Conservation (phyloP, 306 rosid genomes). For the Adenanthera pavonina region DNA sequence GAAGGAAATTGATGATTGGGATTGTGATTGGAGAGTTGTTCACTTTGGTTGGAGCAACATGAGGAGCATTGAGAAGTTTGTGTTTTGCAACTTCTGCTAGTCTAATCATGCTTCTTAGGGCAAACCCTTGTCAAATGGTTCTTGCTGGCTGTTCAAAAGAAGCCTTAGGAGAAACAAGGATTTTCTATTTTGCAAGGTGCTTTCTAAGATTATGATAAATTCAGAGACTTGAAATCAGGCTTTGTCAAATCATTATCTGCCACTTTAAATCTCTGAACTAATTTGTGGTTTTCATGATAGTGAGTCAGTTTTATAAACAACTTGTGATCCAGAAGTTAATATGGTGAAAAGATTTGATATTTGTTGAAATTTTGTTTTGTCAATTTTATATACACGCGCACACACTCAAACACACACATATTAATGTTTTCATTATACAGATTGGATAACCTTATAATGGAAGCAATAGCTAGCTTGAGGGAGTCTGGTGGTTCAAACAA, state of each 20-base stretch:
- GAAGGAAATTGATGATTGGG: background rate
- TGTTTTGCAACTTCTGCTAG: background rate
- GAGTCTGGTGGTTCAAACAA: conserved; percentile 91
- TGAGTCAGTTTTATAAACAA: background rate
- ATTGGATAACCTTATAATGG: conserved; percentile 86
- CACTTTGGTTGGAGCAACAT: background rate
- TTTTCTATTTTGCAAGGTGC: background rate
- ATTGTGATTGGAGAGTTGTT: background rate
- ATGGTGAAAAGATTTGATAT: conserved; percentile 13
- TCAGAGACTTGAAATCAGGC: background rate
- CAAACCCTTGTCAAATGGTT: background rate
- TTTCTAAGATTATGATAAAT: background rate
- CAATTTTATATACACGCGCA: background rate
- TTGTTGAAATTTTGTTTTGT: conserved; percentile 22
- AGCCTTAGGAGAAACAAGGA: background rate
- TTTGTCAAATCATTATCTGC: background rate
- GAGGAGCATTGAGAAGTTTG: background rate
- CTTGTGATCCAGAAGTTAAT: background rate
- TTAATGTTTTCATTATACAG: conserved; percentile 50
- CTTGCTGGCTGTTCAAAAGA: background rate
- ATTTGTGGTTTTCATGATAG: background rate
- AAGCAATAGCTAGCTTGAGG: conserved; percentile 76
- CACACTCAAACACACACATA: background rate
- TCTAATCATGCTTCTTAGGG: background rate
- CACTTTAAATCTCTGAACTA: background rate